Evolutionary conservation across 345 rosid genomes (phyloP).

Genomic region (Pugionium dolabratum): DNA sequence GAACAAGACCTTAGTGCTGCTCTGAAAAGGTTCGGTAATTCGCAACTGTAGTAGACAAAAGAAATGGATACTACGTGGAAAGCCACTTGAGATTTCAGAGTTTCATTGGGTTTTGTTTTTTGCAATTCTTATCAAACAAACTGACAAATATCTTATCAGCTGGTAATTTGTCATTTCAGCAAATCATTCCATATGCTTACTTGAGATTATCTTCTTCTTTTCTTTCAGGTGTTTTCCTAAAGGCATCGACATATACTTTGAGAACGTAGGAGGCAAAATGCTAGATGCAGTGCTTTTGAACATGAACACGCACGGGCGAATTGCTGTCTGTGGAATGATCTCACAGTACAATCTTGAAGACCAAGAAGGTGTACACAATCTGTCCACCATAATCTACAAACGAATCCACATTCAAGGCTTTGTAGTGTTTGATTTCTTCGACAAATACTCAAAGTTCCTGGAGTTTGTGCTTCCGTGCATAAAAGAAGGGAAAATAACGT

Average conservation of each 20-base stretch:
- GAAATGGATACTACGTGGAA: neutral
- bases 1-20: constrained; percentile 54
- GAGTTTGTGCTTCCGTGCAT: constrained; percentile 44
- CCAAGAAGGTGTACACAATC: constrained; percentile 45
- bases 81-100: no score
- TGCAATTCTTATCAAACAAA: no score
- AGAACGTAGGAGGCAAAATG: constrained; percentile 50
- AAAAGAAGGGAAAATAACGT: constrained; percentile 52
- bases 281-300: constrained; percentile 33
- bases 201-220: neutral
- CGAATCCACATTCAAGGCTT: constrained; percentile 47
- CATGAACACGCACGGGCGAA: constrained; percentile 48
- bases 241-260: constrained; percentile 63
- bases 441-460: constrained; percentile 45
- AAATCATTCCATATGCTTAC: no score
- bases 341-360: constrained; percentile 53
- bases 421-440: constrained; percentile 46
- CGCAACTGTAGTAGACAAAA: constrained; percentile 12
- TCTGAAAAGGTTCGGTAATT: constrained; percentile 52
- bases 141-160: no score
- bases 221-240: constrained; percentile 35
- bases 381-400: constrained; percentile 31
- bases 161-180: no score
- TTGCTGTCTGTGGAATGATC: constrained; percentile 58
- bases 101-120: no score